A percentile compares a stretch with the other conserved stretches of the same genome.
Conservation (phyloP, 148 eudicot genomes). For the Rhododendron mucronatum region DNA sequence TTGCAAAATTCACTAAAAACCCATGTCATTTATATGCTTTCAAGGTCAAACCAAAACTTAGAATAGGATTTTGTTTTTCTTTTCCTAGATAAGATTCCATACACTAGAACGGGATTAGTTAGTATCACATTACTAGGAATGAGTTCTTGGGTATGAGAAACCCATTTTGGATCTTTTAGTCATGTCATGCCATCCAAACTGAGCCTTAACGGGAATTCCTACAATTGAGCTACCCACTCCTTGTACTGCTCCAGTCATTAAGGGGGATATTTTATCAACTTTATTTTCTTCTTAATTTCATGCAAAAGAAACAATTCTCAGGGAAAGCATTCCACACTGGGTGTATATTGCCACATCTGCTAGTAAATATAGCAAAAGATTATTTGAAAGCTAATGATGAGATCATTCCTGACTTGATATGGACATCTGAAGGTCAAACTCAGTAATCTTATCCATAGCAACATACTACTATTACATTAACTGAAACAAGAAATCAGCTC, state of each 20-base stretch:
- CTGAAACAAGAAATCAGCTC: neutral
- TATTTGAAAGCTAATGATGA: neutral
- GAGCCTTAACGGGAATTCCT: neutral
- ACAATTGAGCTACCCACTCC: neutral
- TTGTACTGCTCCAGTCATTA: neutral
- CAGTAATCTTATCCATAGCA: neutral
- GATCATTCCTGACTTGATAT: slow-evolving; percentile 1
- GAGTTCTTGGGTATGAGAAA: neutral
- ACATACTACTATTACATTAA: neutral
- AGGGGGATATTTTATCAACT: neutral
- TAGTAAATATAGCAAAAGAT: neutral
- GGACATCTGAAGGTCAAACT: neutral
- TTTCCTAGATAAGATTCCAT: neutral
- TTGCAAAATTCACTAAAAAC: neutral
- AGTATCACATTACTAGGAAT: neutral
- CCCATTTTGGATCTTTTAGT: neutral
- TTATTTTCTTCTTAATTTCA: neutral
- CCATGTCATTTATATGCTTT: neutral
- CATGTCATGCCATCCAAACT: neutral
- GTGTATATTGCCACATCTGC: neutral
- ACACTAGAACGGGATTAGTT: neutral
- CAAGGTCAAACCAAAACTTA: neutral
- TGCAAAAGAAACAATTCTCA: neutral
- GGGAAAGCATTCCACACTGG: neutral
- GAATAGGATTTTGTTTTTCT: neutral